These are phyloP conservation scores for Suhomyces canberraensis DNA, from an alignment of 805 yeast species.

Conservation along the genomic window DNA sequence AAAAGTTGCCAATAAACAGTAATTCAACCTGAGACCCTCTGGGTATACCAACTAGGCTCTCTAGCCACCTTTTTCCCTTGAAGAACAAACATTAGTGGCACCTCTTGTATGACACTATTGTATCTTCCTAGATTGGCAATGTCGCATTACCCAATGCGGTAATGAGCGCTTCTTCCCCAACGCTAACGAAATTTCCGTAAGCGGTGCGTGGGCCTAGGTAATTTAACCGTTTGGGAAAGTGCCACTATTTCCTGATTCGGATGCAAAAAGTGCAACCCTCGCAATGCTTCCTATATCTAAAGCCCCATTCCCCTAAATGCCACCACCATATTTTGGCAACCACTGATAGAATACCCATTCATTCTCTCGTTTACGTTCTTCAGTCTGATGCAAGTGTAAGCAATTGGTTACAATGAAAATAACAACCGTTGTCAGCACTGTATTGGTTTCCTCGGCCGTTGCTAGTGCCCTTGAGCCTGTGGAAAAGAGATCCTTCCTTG, in stretches of 20 bases:
- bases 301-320: neutral
- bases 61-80: too few species aligned
- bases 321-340: neutral
- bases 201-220: too few species aligned
- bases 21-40: too few species aligned
- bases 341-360: neutral
- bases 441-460: conserved; percentile 23
- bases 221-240: conserved; percentile 4
- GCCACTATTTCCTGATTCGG: conserved; percentile 6
- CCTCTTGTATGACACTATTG: too few species aligned
- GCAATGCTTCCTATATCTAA: neutral
- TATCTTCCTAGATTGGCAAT: too few species aligned
- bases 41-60: too few species aligned
- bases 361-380: conserved; percentile 4
- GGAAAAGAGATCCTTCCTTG: conserved; percentile 12
- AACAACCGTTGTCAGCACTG: conserved; percentile 20
- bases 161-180: neutral
- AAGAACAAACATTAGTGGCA: too few species aligned
- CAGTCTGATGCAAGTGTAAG: conserved; percentile 7
- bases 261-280: neutral
- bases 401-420: conserved; percentile 19
- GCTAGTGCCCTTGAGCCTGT: conserved; percentile 13
- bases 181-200: neutral
- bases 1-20: too few species aligned
- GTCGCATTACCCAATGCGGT: neutral